phyloP scores from a whole-genome alignment of 257 asterid genomes.

The Petunia axillaris region DNA sequence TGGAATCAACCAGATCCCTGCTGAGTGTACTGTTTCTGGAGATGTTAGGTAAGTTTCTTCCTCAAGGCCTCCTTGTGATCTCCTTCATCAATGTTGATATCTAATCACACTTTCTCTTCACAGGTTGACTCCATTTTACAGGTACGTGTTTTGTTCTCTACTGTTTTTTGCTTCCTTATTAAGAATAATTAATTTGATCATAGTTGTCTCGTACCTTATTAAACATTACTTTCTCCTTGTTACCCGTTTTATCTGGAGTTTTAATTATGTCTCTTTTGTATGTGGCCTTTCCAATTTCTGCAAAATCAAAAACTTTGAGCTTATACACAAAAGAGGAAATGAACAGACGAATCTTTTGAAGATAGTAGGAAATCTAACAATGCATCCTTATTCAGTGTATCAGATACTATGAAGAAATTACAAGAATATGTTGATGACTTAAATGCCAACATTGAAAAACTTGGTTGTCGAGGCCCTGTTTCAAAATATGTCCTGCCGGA shows the following conservation, averaged over 20 bases:
- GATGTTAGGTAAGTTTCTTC: slow-evolving; percentile 76
- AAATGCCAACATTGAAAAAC: slow-evolving; percentile 77
- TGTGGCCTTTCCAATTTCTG: slow-evolving; percentile 5
- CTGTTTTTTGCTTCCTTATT: background rate
- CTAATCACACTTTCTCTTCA: slow-evolving; percentile 40
- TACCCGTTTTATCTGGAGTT: background rate
- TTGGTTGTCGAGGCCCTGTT: slow-evolving; percentile 77
- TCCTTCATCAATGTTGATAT: slow-evolving; percentile 28
- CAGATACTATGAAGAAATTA: slow-evolving; percentile 73
- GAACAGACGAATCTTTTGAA: background rate
- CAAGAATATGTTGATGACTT: slow-evolving; percentile 78
- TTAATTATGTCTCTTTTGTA: background rate
- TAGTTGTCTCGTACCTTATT: background rate
- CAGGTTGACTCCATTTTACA: slow-evolving; percentile 98
- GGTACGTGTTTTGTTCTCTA: slow-evolving; percentile 44
- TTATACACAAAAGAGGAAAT: background rate
- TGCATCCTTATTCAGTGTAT: slow-evolving; percentile 57
- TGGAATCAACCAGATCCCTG: slow-evolving; percentile 95
- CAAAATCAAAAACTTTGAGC: background rate
- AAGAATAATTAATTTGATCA: background rate
- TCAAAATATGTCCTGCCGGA: slow-evolving; percentile 87
- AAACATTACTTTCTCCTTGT: background rate
- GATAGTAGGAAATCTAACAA: background rate
- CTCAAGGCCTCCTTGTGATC: slow-evolving; percentile 22
- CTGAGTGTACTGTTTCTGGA: slow-evolving; percentile 84